phyloP scores from a whole-genome alignment of 768 basidiomycete species.

The Phlegmacium glaucopus region DNA sequence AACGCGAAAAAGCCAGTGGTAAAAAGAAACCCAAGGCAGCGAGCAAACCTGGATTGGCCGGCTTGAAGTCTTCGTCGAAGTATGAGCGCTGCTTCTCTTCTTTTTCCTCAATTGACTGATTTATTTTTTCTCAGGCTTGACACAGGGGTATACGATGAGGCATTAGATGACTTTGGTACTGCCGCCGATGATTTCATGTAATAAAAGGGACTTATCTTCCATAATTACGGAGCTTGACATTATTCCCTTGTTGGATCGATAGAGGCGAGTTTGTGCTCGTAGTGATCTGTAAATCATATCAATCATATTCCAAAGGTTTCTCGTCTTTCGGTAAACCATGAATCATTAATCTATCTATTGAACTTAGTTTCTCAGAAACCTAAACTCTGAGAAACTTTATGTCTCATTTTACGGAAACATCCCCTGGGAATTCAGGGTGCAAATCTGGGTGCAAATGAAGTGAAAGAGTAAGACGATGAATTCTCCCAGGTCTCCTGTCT shows the following conservation, averaged over 20 bases:
- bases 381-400: no score
- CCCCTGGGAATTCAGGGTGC: no score
- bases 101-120: conserved; percentile 9
- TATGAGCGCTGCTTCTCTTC: conserved; percentile 27
- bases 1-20: conserved; percentile 78
- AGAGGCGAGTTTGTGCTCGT: background rate
- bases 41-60: conserved; percentile 73
- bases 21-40: conserved; percentile 83
- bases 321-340: no score
- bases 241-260: background rate
- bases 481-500: no score
- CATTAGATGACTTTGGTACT: conserved; percentile 82
- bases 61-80: conserved; percentile 64
- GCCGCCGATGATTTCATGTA: conserved; percentile 90
- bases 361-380: no score
- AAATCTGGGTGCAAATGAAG: no score
- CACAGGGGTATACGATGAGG: conserved; percentile 81
- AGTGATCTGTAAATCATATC: background rate
- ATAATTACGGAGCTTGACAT: no score
- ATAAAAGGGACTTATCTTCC: conserved; percentile 10
- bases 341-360: no score
- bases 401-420: no score
- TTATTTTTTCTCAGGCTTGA: conserved; percentile 53
- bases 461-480: no score
- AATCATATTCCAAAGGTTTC: no score